A percentile compares a stretch with the other conserved stretches of the same genome.
Evolutionary conservation across 148 eudicot genomes (phyloP).

Genomic region (Selenicereus undatus): DNA sequence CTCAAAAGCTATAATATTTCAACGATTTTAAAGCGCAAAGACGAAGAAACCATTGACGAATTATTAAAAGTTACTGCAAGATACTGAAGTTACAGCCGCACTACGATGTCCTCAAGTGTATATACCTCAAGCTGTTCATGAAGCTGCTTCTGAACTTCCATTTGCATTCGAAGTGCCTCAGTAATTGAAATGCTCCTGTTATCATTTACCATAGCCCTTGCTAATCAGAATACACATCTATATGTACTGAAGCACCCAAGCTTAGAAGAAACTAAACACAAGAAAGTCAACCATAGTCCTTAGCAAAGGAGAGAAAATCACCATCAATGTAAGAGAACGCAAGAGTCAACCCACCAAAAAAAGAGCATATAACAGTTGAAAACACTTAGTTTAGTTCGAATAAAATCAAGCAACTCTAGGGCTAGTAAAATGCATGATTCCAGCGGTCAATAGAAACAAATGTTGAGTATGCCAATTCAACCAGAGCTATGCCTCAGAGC

Average conservation of each 20-base stretch:
- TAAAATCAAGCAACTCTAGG: neutral
- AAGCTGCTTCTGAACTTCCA: conserved; percentile 81
- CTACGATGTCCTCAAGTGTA: neutral
- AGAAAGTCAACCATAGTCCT: neutral
- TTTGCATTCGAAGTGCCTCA: conserved; percentile 62
- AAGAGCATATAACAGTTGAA: neutral
- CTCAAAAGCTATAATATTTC: too few species aligned
- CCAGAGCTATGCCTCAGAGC: too few species aligned
- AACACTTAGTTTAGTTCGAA: neutral
- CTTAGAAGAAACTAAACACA: neutral
- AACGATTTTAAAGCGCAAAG: too few species aligned
- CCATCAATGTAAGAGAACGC: neutral
- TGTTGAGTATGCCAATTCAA: neutral
- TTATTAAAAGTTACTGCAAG: neutral
- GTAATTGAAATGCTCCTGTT: conserved; percentile 57
- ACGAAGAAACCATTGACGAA: neutral
- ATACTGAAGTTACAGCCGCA: neutral
- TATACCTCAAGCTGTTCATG: conserved; percentile 78
- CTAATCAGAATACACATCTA: conserved; percentile 6
- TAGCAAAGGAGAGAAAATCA: neutral
- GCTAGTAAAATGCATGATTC: neutral
- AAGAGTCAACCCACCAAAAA: neutral
- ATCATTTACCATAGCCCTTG: neutral
- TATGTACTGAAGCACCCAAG: neutral
- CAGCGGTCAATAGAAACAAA: neutral